A percentile compares a stretch with the other conserved stretches of the same genome.
Evolutionary conservation across 192 early-diverging fungal species (phyloP).

Genomic region (Lobosporangium transversale): DNA sequence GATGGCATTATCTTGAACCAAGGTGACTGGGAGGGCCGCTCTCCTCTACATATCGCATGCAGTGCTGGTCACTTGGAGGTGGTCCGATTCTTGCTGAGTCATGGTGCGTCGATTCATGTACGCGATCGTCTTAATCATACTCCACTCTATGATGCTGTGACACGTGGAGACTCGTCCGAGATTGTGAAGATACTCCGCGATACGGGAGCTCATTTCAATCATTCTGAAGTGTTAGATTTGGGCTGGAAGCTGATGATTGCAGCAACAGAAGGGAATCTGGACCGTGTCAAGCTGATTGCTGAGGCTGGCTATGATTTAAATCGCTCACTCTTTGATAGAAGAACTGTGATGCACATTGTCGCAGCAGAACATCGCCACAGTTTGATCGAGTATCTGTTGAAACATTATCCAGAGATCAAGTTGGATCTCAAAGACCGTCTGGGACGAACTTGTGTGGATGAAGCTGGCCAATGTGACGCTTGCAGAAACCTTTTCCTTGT

Average conservation of each 20-base stretch:
- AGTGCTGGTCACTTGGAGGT: conserved; percentile 76
- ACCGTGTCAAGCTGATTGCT: conserved; percentile 27
- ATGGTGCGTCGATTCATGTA: conserved; percentile 91
- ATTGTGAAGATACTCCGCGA: conserved; percentile 74
- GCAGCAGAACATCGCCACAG: conserved; percentile 57
- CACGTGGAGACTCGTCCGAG: conserved; percentile 63
- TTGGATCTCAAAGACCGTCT: conserved; percentile 60
- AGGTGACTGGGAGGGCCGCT: conserved; percentile 64
- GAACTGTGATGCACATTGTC: conserved; percentile 77
- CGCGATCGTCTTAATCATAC: conserved; percentile 91
- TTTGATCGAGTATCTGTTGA: conserved; percentile 57
- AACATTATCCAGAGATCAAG: conserved; percentile 55
- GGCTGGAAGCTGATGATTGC: conserved; percentile 60
- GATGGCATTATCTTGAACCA: conserved; percentile 22
- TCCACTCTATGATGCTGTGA: conserved; percentile 86
- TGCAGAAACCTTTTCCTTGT: conserved; percentile 17
- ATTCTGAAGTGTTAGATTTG: conserved; percentile 80
- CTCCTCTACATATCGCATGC: conserved; percentile 89
- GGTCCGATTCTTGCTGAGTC: conserved; percentile 78
- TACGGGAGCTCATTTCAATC: conserved; percentile 91
- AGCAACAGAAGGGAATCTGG: conserved; percentile 33
- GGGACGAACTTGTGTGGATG: conserved; percentile 65
- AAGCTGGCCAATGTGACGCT: conserved; percentile 47
- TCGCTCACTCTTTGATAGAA: conserved; percentile 64
- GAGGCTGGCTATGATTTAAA: conserved; percentile 78